Evolutionary conservation across 495 filamentous ascomycete species (phyloP), one percentile per base, ranked within the genome.

Genomic region (Lepraria neglecta): DNA sequence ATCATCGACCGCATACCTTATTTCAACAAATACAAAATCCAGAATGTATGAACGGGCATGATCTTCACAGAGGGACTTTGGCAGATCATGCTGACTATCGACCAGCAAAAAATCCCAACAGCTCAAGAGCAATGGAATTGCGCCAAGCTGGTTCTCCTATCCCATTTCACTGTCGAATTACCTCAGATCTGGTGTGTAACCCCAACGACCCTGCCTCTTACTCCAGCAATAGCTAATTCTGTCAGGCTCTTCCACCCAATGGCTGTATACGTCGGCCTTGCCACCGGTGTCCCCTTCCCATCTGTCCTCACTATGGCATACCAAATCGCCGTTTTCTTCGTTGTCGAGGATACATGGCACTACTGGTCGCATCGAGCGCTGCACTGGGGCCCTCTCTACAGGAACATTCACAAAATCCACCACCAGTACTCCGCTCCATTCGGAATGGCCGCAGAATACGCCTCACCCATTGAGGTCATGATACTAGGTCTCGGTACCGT

Each of bases 391-490:
- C 88, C 89, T 31, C 84, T 98, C 6, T 98, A 98, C 82, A 92
- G 87, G 75, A 79, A 83, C 66, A 88, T 98, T 59, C 94, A 98
- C 82, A 98, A 98, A 78, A 92, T 98, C 58, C 94, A 98, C 77
- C 94, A 98, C 78, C 90, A 90, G 65, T 98, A 98, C 77, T 95
- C 91, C 17, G 95, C 94, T 7, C 94, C 94, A 15, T 98, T 98
- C 70, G 94, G 94, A 60, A 80, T 98, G 52, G 91, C 95, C 21
- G 94, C 94, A 44, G 94, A 98, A 76, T 98, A 97, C 74, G 94
- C 94, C 1, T 97, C 92, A 47, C 94, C 94, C 0, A 96, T 98
- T 64, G 94, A 98, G 75, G 90, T 94, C 60, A 94, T 97, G 90
- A 81, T 92, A 47, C 85, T 98, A n/a, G 94, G 91, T n/a, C 80